Evolutionary conservation across 2,329 filamentous ascomycete species (phyloP).

Genomic region (Pseudogymnoascus sp.): DNA sequence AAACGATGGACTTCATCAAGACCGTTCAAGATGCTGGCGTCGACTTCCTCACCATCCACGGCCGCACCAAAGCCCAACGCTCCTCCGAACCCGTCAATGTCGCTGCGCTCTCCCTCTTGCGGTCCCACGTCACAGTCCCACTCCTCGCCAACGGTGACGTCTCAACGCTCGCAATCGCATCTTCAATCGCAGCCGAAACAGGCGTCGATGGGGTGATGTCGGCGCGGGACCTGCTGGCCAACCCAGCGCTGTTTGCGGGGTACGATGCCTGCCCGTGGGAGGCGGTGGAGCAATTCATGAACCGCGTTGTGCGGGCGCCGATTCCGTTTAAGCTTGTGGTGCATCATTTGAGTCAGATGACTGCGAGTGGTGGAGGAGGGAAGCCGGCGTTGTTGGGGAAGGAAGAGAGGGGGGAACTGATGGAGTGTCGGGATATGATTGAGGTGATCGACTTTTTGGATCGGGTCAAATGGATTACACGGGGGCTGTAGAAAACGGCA

Average conservation of each 20-base stretch:
- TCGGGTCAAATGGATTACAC: slow-evolving; percentile 32
- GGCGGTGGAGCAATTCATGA: slow-evolving; percentile 55
- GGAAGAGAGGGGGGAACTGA: slow-evolving; percentile 45
- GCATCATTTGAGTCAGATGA: slow-evolving; percentile 62
- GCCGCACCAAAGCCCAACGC: slow-evolving; percentile 52
- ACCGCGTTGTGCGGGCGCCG: slow-evolving; percentile 46
- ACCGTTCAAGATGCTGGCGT: slow-evolving; percentile 51
- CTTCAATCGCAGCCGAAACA: slow-evolving; percentile 29
- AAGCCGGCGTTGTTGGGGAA: slow-evolving; percentile 35
- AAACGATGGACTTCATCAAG: slow-evolving; percentile 52
- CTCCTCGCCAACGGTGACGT: slow-evolving; percentile 63
- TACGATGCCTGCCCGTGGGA: slow-evolving; percentile 50
- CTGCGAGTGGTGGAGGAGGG: slow-evolving; percentile 35
- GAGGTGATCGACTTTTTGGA: slow-evolving; percentile 56
- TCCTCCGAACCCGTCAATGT: slow-evolving; percentile 54
- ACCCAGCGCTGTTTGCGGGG: slow-evolving; percentile 56
- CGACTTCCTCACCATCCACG: slow-evolving; percentile 65
- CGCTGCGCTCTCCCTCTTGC: slow-evolving; percentile 43
- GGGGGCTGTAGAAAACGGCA: neutral
- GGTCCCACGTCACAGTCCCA: slow-evolving; percentile 46
- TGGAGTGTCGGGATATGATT: slow-evolving; percentile 43
- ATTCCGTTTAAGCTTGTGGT: slow-evolving; percentile 55
- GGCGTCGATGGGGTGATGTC: slow-evolving; percentile 59
- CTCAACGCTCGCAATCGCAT: slow-evolving; percentile 40
- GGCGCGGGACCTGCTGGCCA: slow-evolving; percentile 57